Evolutionary conservation across 2,329 filamentous ascomycete species (phyloP).

Genomic region (Coniochaeta pulveracea): DNA sequence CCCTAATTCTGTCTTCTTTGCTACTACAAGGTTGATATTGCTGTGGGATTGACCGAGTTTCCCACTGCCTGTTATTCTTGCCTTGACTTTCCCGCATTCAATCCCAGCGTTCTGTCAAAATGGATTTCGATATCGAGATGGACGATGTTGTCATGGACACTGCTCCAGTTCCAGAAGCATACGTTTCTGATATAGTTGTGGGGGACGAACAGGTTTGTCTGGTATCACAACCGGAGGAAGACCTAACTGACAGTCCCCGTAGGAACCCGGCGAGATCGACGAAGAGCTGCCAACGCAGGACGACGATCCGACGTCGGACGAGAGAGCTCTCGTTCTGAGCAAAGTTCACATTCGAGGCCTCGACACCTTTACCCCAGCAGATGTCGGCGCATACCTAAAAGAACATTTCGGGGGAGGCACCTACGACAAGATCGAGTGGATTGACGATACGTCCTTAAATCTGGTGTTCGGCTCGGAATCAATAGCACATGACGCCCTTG

Average conservation of each 20-base stretch:
- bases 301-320: slow-evolving; percentile 14
- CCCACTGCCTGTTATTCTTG: too few species aligned
- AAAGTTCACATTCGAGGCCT: slow-evolving; percentile 82
- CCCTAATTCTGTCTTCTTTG: too few species aligned
- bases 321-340: slow-evolving; percentile 27
- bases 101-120: too few species aligned
- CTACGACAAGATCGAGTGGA: slow-evolving; percentile 72
- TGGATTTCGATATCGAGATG: slow-evolving; percentile 67
- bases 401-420: slow-evolving; percentile 49
- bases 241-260: slow-evolving; percentile 4
- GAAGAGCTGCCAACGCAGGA: slow-evolving; percentile 12
- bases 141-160: slow-evolving; percentile 39
- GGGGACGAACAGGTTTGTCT: slow-evolving; percentile 16
- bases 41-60: too few species aligned
- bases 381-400: slow-evolving; percentile 65
- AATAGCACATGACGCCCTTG: slow-evolving; percentile 41
- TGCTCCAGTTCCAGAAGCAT: slow-evolving; percentile 13
- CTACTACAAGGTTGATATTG: too few species aligned
- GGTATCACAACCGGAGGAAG: slow-evolving; percentile 5
- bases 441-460: slow-evolving; percentile 87
- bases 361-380: slow-evolving; percentile 66
- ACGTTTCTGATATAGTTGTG: slow-evolving; percentile 15
- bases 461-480: slow-evolving; percentile 57
- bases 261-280: slow-evolving; percentile 29
- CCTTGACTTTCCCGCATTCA: too few species aligned